phyloP scores from a whole-genome alignment of 306 rosid species.

The Prunus padus region DNA sequence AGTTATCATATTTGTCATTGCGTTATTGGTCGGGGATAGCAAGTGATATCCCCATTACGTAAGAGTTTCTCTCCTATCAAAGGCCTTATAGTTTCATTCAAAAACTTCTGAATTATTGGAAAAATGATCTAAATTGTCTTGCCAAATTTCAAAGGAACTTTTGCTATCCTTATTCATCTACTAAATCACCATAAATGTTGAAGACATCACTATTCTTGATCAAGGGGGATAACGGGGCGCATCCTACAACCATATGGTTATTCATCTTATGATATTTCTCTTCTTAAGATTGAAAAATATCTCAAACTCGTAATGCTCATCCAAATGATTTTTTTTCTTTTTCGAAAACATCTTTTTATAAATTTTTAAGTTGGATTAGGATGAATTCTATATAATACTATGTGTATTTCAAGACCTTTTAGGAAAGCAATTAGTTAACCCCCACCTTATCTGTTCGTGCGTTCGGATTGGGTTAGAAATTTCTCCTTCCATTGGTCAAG shows the following conservation, averaged over 20 bases:
- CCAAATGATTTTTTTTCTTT: not conserved
- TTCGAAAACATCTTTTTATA: not conserved
- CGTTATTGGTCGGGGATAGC: fast-evolving
- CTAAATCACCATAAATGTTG: not conserved
- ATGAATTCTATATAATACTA: not conserved
- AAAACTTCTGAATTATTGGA: not conserved
- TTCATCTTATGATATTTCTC: not conserved
- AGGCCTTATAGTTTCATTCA: not conserved
- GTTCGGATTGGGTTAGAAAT: slow-evolving; percentile 4
- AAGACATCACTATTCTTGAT: not conserved
- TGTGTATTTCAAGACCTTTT: not conserved
- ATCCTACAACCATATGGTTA: not conserved
- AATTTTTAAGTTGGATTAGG: not conserved
- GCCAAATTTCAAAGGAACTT: not conserved
- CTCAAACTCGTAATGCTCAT: too few relatives aligned
- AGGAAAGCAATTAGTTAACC: slow-evolving; percentile 4
- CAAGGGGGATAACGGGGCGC: not conserved
- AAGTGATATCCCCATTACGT: fast-evolving
- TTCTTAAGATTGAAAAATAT: not conserved
- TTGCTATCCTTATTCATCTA: not conserved
- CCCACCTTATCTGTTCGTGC: not conserved
- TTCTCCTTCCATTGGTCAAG: not conserved
- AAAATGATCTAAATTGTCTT: not conserved
- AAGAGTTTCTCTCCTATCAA: too few relatives aligned
- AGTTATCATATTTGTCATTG: too few relatives aligned